A percentile compares a stretch with the other conserved stretches of the same genome.
Conservation (phyloP, 2,329 filamentous ascomycete genomes). For the Xylariomycetidae sp. region DNA sequence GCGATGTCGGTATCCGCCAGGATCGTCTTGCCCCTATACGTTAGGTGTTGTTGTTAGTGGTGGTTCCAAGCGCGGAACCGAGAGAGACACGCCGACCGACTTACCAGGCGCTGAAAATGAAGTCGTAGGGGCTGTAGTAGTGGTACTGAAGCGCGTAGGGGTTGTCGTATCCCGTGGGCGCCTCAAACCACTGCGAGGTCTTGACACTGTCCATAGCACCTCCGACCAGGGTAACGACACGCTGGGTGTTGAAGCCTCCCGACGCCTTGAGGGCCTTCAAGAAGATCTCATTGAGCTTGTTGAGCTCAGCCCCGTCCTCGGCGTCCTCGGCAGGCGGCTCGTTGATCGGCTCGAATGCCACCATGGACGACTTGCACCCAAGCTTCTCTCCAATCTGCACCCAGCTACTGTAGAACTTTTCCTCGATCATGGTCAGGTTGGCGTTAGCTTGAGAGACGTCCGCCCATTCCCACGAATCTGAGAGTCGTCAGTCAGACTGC, state of each 20-base stretch:
- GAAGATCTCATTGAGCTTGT: constrained; percentile 52
- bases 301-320: constrained; percentile 43
- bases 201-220: constrained; percentile 44
- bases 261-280: constrained; percentile 45
- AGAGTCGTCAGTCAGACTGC: too few relatives aligned
- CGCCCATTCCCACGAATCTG: constrained; percentile 52
- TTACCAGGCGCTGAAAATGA: constrained; percentile 37
- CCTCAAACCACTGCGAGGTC: constrained; percentile 48
- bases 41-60: constrained; percentile 2
- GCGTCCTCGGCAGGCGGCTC: constrained; percentile 48
- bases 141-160: constrained; percentile 58
- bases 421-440: constrained; percentile 46
- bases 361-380: constrained; percentile 45
- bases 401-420: constrained; percentile 51
- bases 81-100: not conserved
- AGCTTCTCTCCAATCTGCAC: constrained; percentile 49
- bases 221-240: constrained; percentile 51
- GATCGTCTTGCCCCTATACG: constrained; percentile 48
- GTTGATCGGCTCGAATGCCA: constrained; percentile 56
- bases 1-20: constrained; percentile 49
- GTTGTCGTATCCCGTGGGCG: constrained; percentile 42
- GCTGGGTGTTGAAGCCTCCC: constrained; percentile 48
- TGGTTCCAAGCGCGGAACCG: not conserved
- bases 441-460: constrained; percentile 40
- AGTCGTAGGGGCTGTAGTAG: constrained; percentile 52